Percentiles rank a stretch among this genome's conserved stretches.
These are phyloP conservation scores for Saprolegnia diclina DNA, from an alignment of 352 stramenopile genomes.

Conservation along the genomic window DNA sequence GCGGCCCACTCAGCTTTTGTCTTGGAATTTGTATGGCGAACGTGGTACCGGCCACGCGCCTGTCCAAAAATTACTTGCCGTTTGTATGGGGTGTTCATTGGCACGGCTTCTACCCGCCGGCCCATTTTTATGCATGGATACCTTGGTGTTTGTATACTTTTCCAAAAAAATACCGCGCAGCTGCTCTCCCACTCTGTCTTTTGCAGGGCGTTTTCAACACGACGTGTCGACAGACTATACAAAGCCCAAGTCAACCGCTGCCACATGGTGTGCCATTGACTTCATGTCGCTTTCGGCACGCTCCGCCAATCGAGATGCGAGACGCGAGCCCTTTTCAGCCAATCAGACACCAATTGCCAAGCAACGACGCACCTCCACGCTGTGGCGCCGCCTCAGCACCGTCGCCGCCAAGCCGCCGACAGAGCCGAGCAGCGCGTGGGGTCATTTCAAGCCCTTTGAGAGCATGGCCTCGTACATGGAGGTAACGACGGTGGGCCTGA, in stretches of 20 bases:
- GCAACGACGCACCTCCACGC: too few relatives aligned
- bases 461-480: conserved; percentile 7
- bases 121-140: conserved; percentile 9
- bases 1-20: not conserved
- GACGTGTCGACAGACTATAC: conserved; percentile 14
- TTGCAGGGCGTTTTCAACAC: conserved; percentile 7
- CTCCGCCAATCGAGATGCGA: not conserved
- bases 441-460: not conserved
- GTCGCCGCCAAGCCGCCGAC: not conserved
- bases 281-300: not conserved
- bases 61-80: conserved; percentile 6
- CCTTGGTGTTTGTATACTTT: conserved; percentile 7
- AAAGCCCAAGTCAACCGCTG: not conserved
- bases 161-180: conserved; percentile 5
- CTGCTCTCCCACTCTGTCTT: conserved; percentile 20
- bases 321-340: not conserved
- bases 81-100: conserved; percentile 18
- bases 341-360: not conserved
- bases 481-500: not conserved
- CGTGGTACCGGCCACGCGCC: not conserved
- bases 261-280: conserved; percentile 15
- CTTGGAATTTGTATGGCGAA: conserved; percentile 5
- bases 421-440: not conserved
- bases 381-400: not conserved
- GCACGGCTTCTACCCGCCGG: not conserved